phyloP scores from a whole-genome alignment of 306 rosid genomes.

The Clitoria ternatea region DNA sequence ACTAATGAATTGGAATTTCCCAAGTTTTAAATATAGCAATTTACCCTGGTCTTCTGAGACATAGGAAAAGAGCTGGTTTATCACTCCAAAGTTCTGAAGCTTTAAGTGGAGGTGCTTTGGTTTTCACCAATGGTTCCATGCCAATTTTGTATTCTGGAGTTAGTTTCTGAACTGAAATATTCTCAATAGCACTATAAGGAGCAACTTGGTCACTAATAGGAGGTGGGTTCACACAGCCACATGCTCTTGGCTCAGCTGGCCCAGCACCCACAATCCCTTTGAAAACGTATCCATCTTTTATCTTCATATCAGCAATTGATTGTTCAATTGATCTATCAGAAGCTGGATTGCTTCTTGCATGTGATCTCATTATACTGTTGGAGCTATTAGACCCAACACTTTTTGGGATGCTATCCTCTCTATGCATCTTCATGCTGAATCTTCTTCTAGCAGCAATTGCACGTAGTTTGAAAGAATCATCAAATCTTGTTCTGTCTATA shows the following conservation, averaged over 20 bases:
- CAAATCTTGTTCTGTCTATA: conserved; percentile 39
- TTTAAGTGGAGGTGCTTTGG: conserved; percentile 76
- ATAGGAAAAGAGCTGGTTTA: conserved; percentile 67
- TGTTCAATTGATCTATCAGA: conserved; percentile 45
- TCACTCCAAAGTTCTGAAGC: conserved; percentile 72
- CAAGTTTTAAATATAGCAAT: neutral
- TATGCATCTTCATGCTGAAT: conserved; percentile 20
- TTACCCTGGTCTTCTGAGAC: conserved; percentile 95
- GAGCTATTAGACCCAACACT: conserved; percentile 32
- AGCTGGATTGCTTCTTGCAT: conserved; percentile 23
- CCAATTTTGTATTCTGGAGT: conserved; percentile 86
- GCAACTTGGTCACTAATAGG: conserved; percentile 56
- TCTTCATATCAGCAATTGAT: conserved; percentile 44
- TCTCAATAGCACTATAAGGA: conserved; percentile 58
- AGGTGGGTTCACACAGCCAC: conserved; percentile 74
- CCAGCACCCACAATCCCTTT: conserved; percentile 76
- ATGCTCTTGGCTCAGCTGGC: conserved; percentile 65
- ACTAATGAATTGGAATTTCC: neutral
- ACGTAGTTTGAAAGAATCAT: conserved; percentile 29
- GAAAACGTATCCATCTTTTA: conserved; percentile 67
- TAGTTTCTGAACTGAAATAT: conserved; percentile 65
- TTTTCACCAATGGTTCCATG: conserved; percentile 69
- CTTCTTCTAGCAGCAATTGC: conserved; percentile 33
- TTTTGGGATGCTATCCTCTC: conserved; percentile 39
- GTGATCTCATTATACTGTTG: conserved; percentile 23